phyloP scores from a whole-genome alignment of 129 eudicot genomes.

The Artemisia tridentata region DNA sequence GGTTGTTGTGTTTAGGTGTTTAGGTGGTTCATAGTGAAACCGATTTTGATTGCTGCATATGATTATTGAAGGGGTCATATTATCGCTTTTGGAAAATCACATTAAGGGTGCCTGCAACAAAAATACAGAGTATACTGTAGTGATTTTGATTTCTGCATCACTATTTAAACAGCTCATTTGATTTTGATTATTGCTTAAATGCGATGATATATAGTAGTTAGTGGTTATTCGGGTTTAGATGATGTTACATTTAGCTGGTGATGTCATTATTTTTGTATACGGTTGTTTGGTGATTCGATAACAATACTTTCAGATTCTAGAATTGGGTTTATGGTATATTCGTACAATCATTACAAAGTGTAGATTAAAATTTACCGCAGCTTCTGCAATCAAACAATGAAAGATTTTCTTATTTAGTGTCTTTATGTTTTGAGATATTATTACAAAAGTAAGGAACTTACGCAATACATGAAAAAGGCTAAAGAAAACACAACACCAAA shows the following conservation, averaged over 20 bases:
- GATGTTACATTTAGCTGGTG: neutral
- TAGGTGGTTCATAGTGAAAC: no score
- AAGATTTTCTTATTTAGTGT: neutral
- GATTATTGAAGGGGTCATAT: no score
- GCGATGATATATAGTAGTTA: no score
- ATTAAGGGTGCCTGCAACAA: no score
- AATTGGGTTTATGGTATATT: neutral
- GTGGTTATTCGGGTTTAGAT: constrained; percentile 3
- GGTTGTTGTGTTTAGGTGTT: no score
- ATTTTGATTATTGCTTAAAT: no score
- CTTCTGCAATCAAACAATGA: neutral
- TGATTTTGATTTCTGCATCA: no score
- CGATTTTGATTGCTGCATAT: no score
- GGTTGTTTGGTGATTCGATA: neutral
- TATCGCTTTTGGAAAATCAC: no score
- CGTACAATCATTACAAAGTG: neutral
- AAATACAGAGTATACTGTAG: no score
- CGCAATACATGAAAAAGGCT: neutral
- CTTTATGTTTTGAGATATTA: neutral
- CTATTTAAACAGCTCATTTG: no score
- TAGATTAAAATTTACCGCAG: neutral
- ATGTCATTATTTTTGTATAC: neutral
- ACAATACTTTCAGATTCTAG: neutral
- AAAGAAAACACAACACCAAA: neutral
- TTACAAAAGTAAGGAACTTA: neutral